Percentiles rank a stretch among this genome's conserved stretches.
phyloP scores from a whole-genome alignment of 2,329 filamentous ascomycete genomes.

The Alternaria arborescens region DNA sequence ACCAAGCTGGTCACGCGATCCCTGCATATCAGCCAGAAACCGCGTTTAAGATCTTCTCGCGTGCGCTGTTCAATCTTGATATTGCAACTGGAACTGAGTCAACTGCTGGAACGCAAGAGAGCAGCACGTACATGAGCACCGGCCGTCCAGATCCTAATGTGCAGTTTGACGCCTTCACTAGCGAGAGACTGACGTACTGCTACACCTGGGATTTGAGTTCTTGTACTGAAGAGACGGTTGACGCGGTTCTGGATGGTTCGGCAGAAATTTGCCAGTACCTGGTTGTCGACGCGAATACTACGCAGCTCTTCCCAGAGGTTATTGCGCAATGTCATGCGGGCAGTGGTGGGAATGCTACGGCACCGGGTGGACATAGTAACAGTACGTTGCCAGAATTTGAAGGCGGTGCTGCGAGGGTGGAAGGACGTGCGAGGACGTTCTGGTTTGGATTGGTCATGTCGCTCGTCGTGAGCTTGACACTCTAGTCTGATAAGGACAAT shows the following conservation, averaged over 20 bases:
- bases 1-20: slow-evolving; percentile 53
- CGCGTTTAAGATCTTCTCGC: slow-evolving; percentile 60
- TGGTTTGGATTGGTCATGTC: not conserved
- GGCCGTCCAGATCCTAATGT: slow-evolving; percentile 25
- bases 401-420: slow-evolving; percentile 4
- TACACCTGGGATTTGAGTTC: slow-evolving; percentile 26
- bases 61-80: slow-evolving; percentile 55
- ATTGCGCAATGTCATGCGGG: slow-evolving; percentile 23
- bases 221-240: slow-evolving; percentile 25
- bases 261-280: slow-evolving; percentile 29
- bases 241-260: slow-evolving; percentile 20
- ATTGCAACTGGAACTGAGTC: slow-evolving; percentile 55
- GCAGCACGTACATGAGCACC: slow-evolving; percentile 20
- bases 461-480: not conserved
- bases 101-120: slow-evolving; percentile 9
- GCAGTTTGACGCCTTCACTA: slow-evolving; percentile 17
- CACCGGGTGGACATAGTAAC: not conserved
- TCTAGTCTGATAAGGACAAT: not conserved
- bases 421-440: not conserved
- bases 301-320: slow-evolving; percentile 28
- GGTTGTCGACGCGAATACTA: slow-evolving; percentile 31
- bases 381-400: slow-evolving; percentile 14
- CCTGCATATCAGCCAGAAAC: slow-evolving; percentile 57
- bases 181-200: slow-evolving; percentile 21
- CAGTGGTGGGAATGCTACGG: slow-evolving; percentile 8